Evolutionary conservation across 495 filamentous ascomycete species (phyloP).

Genomic region (Cryomyces antarcticus): DNA sequence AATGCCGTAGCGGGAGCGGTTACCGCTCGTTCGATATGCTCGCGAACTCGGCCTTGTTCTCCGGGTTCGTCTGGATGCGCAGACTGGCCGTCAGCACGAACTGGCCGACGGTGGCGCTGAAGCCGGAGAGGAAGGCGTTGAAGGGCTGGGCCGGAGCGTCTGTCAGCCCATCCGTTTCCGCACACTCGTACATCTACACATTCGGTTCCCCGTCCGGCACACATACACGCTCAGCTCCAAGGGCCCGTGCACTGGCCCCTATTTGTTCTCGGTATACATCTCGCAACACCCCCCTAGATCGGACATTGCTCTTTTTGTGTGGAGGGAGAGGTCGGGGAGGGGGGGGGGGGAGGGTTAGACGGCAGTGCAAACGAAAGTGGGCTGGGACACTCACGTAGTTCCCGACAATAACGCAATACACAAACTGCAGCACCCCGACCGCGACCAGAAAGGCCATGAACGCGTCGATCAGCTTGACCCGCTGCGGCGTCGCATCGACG

Average conservation of each 20-base stretch:
- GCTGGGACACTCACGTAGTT: conserved; percentile 96
- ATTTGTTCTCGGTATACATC: no score
- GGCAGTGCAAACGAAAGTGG: no score
- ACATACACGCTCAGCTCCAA: background rate
- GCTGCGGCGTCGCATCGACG: conserved; percentile 56
- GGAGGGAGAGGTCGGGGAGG: no score
- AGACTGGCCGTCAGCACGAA: conserved; percentile 85
- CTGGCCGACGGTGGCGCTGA: conserved; percentile 86
- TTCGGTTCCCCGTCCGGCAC: background rate
- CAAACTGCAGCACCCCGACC: conserved; percentile 75
- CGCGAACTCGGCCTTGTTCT: conserved; percentile 50
- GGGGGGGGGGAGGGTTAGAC: no score
- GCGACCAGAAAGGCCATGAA: conserved; percentile 83
- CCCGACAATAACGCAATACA: conserved; percentile 77
- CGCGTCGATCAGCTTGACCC: conserved; percentile 75
- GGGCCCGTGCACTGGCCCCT: background rate
- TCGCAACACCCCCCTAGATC: no score
- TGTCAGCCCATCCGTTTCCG: background rate
- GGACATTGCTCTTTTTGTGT: no score
- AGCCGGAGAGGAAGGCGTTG: conserved; percentile 93
- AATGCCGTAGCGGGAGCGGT: background rate
- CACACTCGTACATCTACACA: background rate
- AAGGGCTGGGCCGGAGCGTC: conserved; percentile 44
- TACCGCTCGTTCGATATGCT: conserved; percentile 52
- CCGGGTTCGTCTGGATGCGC: conserved; percentile 75